Conservation (phyloP, 179 eudicot genomes). For the Amaranthus tricolor region DNA sequence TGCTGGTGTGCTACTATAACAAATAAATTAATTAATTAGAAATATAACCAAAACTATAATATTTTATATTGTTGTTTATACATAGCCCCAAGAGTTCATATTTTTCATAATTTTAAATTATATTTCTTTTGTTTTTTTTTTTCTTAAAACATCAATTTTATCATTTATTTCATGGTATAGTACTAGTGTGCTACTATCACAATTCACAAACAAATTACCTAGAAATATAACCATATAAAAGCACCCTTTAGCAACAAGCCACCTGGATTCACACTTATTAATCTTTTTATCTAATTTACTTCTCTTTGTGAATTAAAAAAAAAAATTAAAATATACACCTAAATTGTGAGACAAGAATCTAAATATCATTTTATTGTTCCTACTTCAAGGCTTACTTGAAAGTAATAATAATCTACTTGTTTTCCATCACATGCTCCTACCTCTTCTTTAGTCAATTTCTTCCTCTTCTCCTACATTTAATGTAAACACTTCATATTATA, state of each 20-base stretch:
- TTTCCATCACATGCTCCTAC: background rate
- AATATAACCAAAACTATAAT: no score
- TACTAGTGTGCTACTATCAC: no score
- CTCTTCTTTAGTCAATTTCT: constrained; percentile 20
- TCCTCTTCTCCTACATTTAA: constrained; percentile 8
- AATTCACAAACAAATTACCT: no score
- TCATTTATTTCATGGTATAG: no score
- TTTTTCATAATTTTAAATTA: no score
- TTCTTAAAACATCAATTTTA: no score
- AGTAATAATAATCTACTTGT: constrained; percentile 36
- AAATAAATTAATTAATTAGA: no score
- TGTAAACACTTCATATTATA: background rate
- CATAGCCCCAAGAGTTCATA: no score
- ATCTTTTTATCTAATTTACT: background rate
- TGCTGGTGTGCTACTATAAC: no score
- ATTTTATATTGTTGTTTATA: no score
- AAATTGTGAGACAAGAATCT: background rate
- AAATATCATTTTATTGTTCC: constrained; percentile 1
- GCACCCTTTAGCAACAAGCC: background rate
- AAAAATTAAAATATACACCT: background rate
- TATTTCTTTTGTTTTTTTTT: no score
- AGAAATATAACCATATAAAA: background rate
- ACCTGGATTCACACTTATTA: background rate
- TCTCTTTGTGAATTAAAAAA: background rate
- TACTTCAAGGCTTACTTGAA: constrained; percentile 37